Conservation (phyloP, 192 early-diverging fungal genomes). For the Coemansia sp. region DNA sequence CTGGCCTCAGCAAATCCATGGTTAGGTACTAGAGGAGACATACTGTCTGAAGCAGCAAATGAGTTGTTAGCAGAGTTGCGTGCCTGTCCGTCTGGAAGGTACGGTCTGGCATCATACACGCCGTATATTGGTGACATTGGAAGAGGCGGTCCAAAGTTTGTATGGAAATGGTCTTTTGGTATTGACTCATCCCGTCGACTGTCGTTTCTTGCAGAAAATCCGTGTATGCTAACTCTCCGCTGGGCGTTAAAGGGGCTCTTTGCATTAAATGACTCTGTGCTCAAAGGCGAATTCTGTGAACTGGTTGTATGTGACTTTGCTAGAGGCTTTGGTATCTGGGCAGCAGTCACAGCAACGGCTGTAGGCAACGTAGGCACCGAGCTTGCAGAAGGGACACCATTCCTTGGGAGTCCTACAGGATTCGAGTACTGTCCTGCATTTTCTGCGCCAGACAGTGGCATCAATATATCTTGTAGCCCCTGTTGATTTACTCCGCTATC, state of each 20-base stretch:
- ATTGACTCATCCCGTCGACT: not conserved
- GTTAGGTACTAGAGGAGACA: not conserved
- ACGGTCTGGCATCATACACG: not conserved
- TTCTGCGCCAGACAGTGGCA: conserved; percentile 5
- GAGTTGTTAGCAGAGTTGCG: not conserved
- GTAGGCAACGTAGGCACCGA: conserved; percentile 14
- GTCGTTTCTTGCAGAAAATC: not conserved
- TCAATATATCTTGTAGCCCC: not conserved
- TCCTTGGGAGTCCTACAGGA: not conserved
- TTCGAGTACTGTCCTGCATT: not conserved
- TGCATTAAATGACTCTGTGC: conserved; percentile 3
- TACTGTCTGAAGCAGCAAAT: not conserved
- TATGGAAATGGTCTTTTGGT: conserved; percentile 6
- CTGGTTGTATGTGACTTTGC: not conserved
- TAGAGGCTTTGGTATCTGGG: not conserved
- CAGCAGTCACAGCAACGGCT: not conserved
- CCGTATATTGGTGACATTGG: conserved; percentile 5
- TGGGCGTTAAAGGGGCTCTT: not conserved
- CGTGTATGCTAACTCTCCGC: not conserved
- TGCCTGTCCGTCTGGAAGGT: not conserved
- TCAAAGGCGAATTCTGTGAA: not conserved
- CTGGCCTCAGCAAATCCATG: not conserved
- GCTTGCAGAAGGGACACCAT: not conserved
- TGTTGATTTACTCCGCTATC: conserved; percentile 9
- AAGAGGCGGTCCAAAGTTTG: conserved; percentile 17